phyloP scores from a whole-genome alignment of 352 stramenopile species.

The Phytopythium cucurbitacearum region DNA sequence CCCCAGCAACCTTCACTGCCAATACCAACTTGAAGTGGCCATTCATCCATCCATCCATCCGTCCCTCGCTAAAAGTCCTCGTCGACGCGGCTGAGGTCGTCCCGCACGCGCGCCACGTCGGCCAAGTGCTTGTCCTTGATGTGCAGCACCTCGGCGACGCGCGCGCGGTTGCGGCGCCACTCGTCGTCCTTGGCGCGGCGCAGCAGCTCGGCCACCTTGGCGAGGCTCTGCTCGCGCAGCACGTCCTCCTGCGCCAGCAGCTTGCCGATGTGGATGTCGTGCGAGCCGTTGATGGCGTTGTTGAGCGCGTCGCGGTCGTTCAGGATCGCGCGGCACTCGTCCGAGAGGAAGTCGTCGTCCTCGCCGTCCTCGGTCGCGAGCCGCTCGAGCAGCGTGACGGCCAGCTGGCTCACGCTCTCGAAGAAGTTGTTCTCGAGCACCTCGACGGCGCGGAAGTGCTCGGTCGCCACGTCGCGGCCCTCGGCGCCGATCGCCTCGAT shows the following conservation, averaged over 20 bases:
- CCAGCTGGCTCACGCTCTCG: slow-evolving; percentile 77
- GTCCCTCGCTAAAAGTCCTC: slow-evolving; percentile 64
- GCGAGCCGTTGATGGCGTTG: slow-evolving; percentile 87
- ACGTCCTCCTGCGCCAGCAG: slow-evolving; percentile 82
- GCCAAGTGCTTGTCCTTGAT: slow-evolving; percentile 67
- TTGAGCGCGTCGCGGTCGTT: slow-evolving; percentile 82
- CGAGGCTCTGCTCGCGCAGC: slow-evolving; percentile 76
- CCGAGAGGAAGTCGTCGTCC: slow-evolving; percentile 72
- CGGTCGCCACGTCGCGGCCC: slow-evolving; percentile 55
- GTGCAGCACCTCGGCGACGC: slow-evolving; percentile 66
- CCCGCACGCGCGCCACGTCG: slow-evolving; percentile 57
- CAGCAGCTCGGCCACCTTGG: slow-evolving; percentile 62
- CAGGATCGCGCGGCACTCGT: slow-evolving; percentile 76
- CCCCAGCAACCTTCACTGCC: no score
- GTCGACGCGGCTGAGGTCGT: slow-evolving; percentile 74
- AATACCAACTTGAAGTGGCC: no score
- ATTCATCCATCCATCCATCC: no score
- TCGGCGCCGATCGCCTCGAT: slow-evolving; percentile 66
- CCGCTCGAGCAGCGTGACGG: slow-evolving; percentile 65
- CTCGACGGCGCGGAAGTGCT: slow-evolving; percentile 88
- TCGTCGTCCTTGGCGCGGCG: slow-evolving; percentile 60
- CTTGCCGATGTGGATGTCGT: slow-evolving; percentile 91
- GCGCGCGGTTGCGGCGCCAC: slow-evolving; percentile 68
- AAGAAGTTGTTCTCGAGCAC: slow-evolving; percentile 91
- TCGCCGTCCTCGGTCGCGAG: slow-evolving; percentile 76